These are phyloP conservation scores for Acanthamoeba triangularis DNA, from an alignment of 208 protist genomes.

Conservation along the genomic window DNA sequence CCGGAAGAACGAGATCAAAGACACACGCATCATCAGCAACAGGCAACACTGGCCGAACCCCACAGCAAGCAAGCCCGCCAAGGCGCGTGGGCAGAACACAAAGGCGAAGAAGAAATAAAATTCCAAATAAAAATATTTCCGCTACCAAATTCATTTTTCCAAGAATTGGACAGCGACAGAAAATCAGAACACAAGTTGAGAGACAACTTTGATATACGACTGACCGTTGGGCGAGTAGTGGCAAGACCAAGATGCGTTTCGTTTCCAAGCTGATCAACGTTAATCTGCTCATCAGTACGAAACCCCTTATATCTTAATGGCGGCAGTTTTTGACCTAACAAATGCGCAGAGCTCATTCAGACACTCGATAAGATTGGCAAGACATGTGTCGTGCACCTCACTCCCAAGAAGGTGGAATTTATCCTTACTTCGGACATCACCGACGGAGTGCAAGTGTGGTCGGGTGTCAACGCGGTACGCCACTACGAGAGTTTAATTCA, in stretches of 20 bases:
- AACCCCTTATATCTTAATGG: background rate
- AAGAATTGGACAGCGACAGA: too few species aligned
- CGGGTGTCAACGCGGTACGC: slow-evolving; percentile 70
- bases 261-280: slow-evolving; percentile 71
- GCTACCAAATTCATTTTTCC: too few species aligned
- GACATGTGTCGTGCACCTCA: slow-evolving; percentile 72
- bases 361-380: slow-evolving; percentile 75
- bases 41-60: background rate
- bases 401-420: slow-evolving; percentile 75
- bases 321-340: background rate
- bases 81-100: background rate
- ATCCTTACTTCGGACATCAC: slow-evolving; percentile 77
- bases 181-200: too few species aligned
- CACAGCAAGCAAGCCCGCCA: background rate
- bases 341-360: slow-evolving; percentile 63
- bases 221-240: background rate
- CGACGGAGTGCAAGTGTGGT: slow-evolving; percentile 76
- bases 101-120: background rate
- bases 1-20: background rate
- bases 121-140: too few species aligned
- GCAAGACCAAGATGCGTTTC: slow-evolving; percentile 24
- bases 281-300: slow-evolving; percentile 74
- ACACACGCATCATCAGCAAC: background rate
- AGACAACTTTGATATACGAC: too few species aligned
- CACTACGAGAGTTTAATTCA: background rate